These are phyloP conservation scores for Amanita phalloides DNA, from an alignment of 768 basidiomycete genomes.

Conservation along the genomic window DNA sequence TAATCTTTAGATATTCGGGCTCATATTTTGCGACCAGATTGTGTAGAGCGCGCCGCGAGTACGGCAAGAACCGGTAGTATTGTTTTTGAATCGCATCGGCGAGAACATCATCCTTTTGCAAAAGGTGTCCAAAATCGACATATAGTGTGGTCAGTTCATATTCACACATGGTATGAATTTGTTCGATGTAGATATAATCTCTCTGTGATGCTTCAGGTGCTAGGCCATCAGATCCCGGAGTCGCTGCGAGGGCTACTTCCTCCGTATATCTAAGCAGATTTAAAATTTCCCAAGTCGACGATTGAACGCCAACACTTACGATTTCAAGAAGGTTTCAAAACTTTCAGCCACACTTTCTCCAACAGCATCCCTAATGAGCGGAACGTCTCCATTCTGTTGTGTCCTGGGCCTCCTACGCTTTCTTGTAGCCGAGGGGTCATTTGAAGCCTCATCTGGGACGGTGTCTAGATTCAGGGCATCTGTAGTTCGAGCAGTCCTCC, in stretches of 20 bases:
- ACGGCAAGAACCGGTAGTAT: conserved; percentile 96
- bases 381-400: conserved; percentile 55
- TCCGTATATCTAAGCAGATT: conserved; percentile 62
- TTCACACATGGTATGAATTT: conserved; percentile 92
- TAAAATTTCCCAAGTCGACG: conserved; percentile 5
- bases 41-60: conserved; percentile 82
- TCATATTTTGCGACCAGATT: conserved; percentile 84
- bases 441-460: conserved; percentile 39
- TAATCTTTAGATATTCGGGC: conserved; percentile 91
- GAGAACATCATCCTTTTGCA: conserved; percentile 85
- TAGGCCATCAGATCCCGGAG: conserved; percentile 68
- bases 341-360: conserved; percentile 91
- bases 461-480: conserved; percentile 47
- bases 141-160: conserved; percentile 94
- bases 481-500: conserved; percentile 26
- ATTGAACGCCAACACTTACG: conserved; percentile 38
- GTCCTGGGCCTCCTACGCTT: conserved; percentile 38
- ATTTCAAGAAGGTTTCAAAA: conserved; percentile 86
- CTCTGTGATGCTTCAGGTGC: conserved; percentile 43
- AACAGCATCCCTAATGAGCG: conserved; percentile 86
- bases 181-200: conserved; percentile 78
- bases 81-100: conserved; percentile 90
- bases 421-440: conserved; percentile 21
- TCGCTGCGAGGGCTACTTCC: conserved; percentile 66
- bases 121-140: conserved; percentile 87